These are phyloP conservation scores for Gnaphalium uliginosum DNA, from an alignment of 129 eudicot species.

Conservation along the genomic window DNA sequence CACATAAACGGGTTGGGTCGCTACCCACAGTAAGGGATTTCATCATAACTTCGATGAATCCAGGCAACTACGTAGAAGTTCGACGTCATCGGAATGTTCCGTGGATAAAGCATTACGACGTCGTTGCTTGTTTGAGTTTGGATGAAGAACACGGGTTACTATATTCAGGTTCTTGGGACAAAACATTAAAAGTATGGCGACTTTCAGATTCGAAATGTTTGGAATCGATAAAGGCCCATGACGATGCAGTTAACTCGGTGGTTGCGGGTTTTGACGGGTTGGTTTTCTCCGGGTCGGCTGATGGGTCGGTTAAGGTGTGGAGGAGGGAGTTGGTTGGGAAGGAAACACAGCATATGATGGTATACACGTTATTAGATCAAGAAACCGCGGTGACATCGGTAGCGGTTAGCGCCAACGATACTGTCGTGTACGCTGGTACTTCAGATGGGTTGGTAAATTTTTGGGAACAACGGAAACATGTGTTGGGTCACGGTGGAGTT, in stretches of 20 bases:
- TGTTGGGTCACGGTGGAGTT: conserved; percentile 59
- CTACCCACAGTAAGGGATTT: conserved; percentile 66
- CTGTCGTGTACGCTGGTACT: conserved; percentile 57
- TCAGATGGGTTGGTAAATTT: conserved; percentile 69
- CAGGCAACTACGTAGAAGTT: conserved; percentile 58
- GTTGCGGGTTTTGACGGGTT: conserved; percentile 59
- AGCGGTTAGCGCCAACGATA: conserved; percentile 38
- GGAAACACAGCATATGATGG: conserved; percentile 46
- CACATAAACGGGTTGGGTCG: conserved; percentile 60
- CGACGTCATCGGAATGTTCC: conserved; percentile 67
- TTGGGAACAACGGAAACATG: conserved; percentile 60
- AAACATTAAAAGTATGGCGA: conserved; percentile 82
- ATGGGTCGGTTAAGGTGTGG: conserved; percentile 89
- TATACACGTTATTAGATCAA: conserved; percentile 51
- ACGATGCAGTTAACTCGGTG: conserved; percentile 74
- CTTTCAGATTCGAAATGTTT: conserved; percentile 75
- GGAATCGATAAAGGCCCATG: conserved; percentile 73
- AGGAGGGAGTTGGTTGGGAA: conserved; percentile 67
- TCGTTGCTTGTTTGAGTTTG: conserved; percentile 63
- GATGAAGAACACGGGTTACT: conserved; percentile 57
- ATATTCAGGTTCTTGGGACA: conserved; percentile 96
- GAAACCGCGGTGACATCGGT: conserved; percentile 75
- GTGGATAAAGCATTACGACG: conserved; percentile 74
- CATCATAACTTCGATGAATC: conserved; percentile 57
- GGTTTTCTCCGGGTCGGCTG: conserved; percentile 85